Percentiles rank a stretch among this genome's conserved stretches.
phyloP scores from a whole-genome alignment of 768 basidiomycete species.

The Boletus pseudopeckii region DNA sequence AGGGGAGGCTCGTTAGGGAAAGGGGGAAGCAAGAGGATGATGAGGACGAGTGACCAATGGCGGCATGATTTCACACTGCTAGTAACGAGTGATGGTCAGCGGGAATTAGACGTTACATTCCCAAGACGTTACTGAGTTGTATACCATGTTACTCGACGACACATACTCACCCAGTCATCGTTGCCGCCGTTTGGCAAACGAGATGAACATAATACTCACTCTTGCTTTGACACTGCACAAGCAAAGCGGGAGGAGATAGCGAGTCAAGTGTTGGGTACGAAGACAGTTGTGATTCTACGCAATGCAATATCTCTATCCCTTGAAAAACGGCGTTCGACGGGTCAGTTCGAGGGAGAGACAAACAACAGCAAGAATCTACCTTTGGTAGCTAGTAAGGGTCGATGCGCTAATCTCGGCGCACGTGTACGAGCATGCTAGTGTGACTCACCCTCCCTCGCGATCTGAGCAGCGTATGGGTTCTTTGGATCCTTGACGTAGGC shows the following conservation, averaged over 20 bases:
- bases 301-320: slow-evolving; percentile 15
- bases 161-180: not conserved
- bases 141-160: too few species aligned
- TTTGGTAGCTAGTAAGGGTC: not conserved
- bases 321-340: not conserved
- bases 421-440: slow-evolving; percentile 24
- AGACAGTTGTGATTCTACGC: slow-evolving; percentile 16
- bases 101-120: not conserved
- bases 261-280: slow-evolving; percentile 3
- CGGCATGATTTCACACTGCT: not conserved
- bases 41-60: not conserved
- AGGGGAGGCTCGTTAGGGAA: slow-evolving; percentile 70
- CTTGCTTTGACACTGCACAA: not conserved
- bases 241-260: not conserved
- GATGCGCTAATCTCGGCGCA: not conserved
- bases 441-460: slow-evolving; percentile 60
- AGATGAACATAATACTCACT: not conserved
- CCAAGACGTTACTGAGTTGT: not conserved
- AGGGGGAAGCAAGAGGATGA: slow-evolving; percentile 36
- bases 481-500: slow-evolving; percentile 70
- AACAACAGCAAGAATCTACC: not conserved
- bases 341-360: not conserved
- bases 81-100: not conserved
- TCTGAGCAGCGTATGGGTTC: slow-evolving; percentile 78
- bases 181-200: too few species aligned